Evolutionary conservation across 805 yeast genomes (phyloP), one percentile per base, ranked within the genome.

Genomic region (Debaryomyces prosopidis): DNA sequence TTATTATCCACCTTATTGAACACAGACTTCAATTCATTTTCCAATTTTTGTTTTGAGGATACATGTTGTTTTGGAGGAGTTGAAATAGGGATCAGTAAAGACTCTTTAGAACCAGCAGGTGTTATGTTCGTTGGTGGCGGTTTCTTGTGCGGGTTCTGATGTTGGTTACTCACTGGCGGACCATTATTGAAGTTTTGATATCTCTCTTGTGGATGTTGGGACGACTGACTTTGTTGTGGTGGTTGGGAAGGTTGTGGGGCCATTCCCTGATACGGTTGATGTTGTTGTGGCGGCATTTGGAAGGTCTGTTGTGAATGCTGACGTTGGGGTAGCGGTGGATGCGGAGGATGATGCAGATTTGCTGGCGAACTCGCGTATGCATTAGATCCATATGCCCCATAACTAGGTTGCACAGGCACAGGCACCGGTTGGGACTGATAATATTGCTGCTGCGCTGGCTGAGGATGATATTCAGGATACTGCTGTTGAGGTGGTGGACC

Each of bases 1-100:
- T 80, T 73, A 28, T 75, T 64, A 59, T 84, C 86, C 4, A 77
- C 82, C 43, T 74, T 73, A 44, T 76, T 81, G 53, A 81, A 81
- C 12, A 80, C 69, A 4, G 73, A 66, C 32, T 79, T 60, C 40
- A 79, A 63, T 50, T 77, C 81, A 18, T 63, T 60, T 50, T 79
- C 83, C 14, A 79, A 57, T 45, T 69, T 64, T 30, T 69, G 74
- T 52, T 71, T 71, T 20, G 71, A 56, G 3, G 69, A 51, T n/a
- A 49, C 31, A 15, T 39, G 36, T 42, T 55, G 55, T 4, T 45
- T 32, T 18, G 48, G 45, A 20, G 44, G 15, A 15, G 48, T 20
- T 27, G 51, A 52, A 12, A 42, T 53, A 31, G 54, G 54, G 6
- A 48, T 58, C 20, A 17, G 14, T 15, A 60, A 46, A 7, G 66